A percentile compares a stretch with the other conserved stretches of the same genome.
Evolutionary conservation across 495 filamentous ascomycete species (phyloP).

Genomic region (Aspergillus bertholletiae): DNA sequence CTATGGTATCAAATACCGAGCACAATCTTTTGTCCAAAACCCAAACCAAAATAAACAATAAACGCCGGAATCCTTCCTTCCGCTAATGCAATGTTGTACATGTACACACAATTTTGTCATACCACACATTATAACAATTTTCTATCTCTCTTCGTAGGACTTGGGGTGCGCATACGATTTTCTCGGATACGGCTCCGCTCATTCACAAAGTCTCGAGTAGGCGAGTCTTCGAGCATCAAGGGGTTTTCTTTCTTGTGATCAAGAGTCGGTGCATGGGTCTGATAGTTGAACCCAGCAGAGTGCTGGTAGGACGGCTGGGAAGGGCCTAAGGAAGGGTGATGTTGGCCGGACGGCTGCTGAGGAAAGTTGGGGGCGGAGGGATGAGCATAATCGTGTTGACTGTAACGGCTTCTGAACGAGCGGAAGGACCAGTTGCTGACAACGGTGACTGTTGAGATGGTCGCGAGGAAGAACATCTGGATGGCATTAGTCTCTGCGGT

Average conservation of each 20-base stretch:
- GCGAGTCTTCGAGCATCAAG: slow-evolving; percentile 35
- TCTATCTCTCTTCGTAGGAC: slow-evolving; percentile 34
- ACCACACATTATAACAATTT: slow-evolving; percentile 16
- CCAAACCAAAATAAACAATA: background rate
- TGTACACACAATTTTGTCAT: background rate
- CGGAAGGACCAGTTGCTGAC: slow-evolving; percentile 48
- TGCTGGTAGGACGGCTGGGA: slow-evolving; percentile 25
- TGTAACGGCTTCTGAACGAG: slow-evolving; percentile 37
- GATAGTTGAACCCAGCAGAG: slow-evolving; percentile 23
- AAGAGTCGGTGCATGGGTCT: slow-evolving; percentile 9
- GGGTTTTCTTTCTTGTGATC: slow-evolving; percentile 26
- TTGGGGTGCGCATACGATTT: slow-evolving; percentile 34
- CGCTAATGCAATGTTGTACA: slow-evolving; percentile 10
- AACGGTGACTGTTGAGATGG: slow-evolving; percentile 39
- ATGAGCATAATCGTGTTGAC: slow-evolving; percentile 29
- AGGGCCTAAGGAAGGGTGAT: slow-evolving; percentile 21
- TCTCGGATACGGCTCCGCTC: slow-evolving; percentile 37
- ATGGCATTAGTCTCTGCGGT: background rate
- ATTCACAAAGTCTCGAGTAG: slow-evolving; percentile 27
- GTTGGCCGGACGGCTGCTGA: slow-evolving; percentile 21
- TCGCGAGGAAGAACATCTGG: slow-evolving; percentile 41
- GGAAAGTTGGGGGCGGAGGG: slow-evolving; percentile 18
- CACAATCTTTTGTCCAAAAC: background rate
- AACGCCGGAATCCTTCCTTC: slow-evolving; percentile 9
- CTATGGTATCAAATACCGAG: background rate